Base-by-base conservation (phyloP, 2,329 filamentous ascomycete genomes). In the Camptophora hylomeconis region DNA sequence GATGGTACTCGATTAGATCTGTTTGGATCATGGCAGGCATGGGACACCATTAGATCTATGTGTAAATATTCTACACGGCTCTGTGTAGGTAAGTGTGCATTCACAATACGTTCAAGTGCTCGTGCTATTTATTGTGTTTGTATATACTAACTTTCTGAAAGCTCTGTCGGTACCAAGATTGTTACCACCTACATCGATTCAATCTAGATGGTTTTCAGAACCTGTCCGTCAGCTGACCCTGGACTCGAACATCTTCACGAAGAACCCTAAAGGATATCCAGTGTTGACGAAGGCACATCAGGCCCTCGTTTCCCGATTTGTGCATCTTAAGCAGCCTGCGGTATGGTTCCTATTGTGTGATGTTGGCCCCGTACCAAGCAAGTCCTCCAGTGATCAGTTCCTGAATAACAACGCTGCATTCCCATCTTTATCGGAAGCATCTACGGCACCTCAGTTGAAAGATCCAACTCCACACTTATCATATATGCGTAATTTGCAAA, bases 11-110 rank as follows among this genome's bases (percentile, higher is more conserved):
- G 72, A 13, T 59, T 76, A 36, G 78, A 87, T 45, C 53, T 80
- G 1, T 89, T 82, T 53, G 75, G 75, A 30, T 68, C 76, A 2
- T 98, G 92, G 92, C 86, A 95, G 54, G 77, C 80, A 1, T 98
- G 89, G 89, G 78, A 98, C 51, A 66, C 77, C 13, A 79, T 98
- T 46, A 71, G 89, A 30, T 77, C 75, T 30, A 63, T 83, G 33
- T 94, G 84, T 67, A 79, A 76, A 57, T 95, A 98, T 56, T 78
- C 77, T 53, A 58, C 68, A 32, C 72, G 83, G 51, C 65, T 98
- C 20, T 78, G 74, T 46, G 72, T 94, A 54, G 81, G 87, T 93
- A 76, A 62, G 82, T 52, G 48, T 21, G n/a, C 10, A 26, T 15
- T 12, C 7, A 30, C 13, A 20, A 17, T 16, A 32, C 19, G 6